These are phyloP conservation scores for Chaetomiaceae sp. DNA, from an alignment of 2,329 filamentous ascomycete species.

Conservation along the genomic window DNA sequence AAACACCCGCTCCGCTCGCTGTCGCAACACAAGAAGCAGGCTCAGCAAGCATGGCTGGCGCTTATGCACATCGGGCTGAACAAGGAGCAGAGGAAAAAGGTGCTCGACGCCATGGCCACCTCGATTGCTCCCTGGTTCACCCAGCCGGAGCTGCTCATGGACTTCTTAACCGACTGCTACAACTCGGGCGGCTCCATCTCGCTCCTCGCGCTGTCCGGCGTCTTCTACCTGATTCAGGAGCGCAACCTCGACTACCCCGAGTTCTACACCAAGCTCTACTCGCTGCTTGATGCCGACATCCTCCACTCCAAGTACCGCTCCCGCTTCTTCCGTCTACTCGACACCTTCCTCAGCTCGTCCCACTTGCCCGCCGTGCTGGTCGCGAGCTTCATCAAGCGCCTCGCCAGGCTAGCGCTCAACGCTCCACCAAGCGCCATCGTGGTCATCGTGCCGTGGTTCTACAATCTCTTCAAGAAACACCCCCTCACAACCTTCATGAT, in stretches of 20 bases:
- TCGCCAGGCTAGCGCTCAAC: constrained; percentile 77
- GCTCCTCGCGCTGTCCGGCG: constrained; percentile 80
- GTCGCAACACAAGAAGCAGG: constrained; percentile 69
- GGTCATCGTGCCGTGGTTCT: constrained; percentile 84
- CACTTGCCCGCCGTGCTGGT: constrained; percentile 89
- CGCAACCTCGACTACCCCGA: constrained; percentile 94
- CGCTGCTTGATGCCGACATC: constrained; percentile 77
- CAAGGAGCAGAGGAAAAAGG: constrained; percentile 70
- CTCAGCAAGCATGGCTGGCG: constrained; percentile 82
- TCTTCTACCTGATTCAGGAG: constrained; percentile 91
- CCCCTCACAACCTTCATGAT: constrained; percentile 95
- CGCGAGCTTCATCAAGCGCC: constrained; percentile 93
- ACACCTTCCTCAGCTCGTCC: constrained; percentile 84
- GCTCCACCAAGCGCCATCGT: constrained; percentile 89
- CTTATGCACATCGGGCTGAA: constrained; percentile 64
- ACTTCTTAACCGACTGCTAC: constrained; percentile 95
- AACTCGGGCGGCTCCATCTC: constrained; percentile 81
- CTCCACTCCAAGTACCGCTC: constrained; percentile 93
- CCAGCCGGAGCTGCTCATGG: constrained; percentile 84
- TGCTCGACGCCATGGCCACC: constrained; percentile 70
- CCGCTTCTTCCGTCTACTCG: constrained; percentile 85
- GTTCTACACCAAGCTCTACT: constrained; percentile 93
- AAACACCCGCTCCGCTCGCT: constrained; percentile 63
- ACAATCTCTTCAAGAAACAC: constrained; percentile 88
- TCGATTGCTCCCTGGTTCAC: constrained; percentile 86